phyloP scores from a whole-genome alignment of 768 basidiomycete species.

The Exidia glandulosa region DNA sequence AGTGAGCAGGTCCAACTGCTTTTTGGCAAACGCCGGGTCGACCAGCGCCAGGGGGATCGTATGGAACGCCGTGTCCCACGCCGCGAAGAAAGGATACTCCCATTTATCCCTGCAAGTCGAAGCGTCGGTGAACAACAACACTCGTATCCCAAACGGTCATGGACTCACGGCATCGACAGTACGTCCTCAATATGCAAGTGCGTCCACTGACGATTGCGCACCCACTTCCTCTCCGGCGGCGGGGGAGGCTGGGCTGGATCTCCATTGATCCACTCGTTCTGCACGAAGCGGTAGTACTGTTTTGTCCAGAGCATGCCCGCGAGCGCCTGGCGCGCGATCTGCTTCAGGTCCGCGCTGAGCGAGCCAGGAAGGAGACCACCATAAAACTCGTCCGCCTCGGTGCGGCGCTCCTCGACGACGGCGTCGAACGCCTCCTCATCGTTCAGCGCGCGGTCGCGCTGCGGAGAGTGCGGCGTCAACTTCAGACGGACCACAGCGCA shows the following conservation, averaged over 20 bases:
- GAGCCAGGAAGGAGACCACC: constrained; percentile 65
- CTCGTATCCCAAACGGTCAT: constrained; percentile 11
- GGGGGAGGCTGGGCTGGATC: constrained; percentile 93
- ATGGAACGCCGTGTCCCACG: constrained; percentile 99
- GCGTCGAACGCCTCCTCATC: constrained; percentile 89
- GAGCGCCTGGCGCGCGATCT: constrained; percentile 93
- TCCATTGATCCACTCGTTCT: constrained; percentile 92
- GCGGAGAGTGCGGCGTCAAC: constrained; percentile 65
- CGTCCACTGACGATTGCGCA: constrained; percentile 88
- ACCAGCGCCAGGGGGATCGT: constrained; percentile 95
- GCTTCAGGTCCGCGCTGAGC: constrained; percentile 84
- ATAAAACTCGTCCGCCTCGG: constrained; percentile 97
- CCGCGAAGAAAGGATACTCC: constrained; percentile 99
- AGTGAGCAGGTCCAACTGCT: constrained; percentile 90
- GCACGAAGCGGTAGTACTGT: constrained; percentile 93
- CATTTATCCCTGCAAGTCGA: constrained; percentile 37
- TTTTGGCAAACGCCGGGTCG: constrained; percentile 92
- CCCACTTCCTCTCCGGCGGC: constrained; percentile 73
- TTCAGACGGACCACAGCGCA: constrained; percentile 93
- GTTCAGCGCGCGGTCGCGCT: constrained; percentile 68
- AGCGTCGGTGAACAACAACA: not conserved
- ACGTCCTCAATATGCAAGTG: constrained; percentile 94
- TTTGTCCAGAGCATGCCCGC: constrained; percentile 99
- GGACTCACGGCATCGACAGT: constrained; percentile 87
- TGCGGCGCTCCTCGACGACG: constrained; percentile 75